Percentiles rank a stretch among this genome's conserved stretches.
Conservation (phyloP, 306 rosid genomes). For the Notholithocarpus densiflorus region DNA sequence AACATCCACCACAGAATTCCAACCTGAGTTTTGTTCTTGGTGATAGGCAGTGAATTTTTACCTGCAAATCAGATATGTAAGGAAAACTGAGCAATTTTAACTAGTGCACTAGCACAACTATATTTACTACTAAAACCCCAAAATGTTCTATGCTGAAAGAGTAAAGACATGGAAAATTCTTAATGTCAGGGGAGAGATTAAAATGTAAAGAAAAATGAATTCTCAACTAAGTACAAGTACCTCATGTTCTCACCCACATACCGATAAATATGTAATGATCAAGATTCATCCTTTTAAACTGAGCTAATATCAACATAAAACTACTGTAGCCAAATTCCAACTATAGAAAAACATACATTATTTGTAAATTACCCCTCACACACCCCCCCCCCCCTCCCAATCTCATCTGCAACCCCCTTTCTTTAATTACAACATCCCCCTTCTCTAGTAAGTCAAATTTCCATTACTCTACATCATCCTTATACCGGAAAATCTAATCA, state of each 20-base stretch:
- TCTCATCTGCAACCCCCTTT: no score
- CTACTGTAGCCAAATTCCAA: neutral
- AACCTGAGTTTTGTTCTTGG: slow-evolving; percentile 42
- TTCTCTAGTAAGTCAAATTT: no score
- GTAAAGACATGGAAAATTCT: neutral
- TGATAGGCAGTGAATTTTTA: slow-evolving; percentile 43
- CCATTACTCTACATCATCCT: no score
- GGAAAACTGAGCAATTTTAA: neutral
- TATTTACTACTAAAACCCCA: neutral
- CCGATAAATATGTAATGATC: neutral
- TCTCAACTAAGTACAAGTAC: neutral
- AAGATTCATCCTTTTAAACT: neutral
- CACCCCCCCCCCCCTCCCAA: no score
- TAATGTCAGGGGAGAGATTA: neutral
- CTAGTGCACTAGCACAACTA: neutral
- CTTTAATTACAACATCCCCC: no score
- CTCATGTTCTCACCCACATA: neutral
- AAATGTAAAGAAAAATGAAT: neutral
- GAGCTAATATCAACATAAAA: neutral
- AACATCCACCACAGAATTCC: slow-evolving; percentile 11
- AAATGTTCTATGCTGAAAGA: neutral
- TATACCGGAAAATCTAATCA: no score
- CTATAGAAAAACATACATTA: neutral
- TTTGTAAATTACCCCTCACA: neutral
- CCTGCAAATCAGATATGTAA: slow-evolving; percentile 33